Base-by-base conservation (phyloP, 805 yeast genomes). In the Candida piceae region DNA sequence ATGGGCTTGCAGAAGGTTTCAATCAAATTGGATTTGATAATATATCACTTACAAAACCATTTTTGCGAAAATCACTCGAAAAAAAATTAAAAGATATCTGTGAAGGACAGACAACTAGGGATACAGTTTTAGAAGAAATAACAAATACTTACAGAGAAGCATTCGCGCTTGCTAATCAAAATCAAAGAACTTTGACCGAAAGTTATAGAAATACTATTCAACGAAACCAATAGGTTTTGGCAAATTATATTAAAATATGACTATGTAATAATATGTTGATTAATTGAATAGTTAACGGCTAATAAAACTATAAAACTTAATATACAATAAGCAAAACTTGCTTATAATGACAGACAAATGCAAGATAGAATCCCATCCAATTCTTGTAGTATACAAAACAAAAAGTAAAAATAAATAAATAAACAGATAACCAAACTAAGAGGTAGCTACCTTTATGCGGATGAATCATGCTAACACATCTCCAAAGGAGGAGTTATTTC, bases 1-100 rank as follows among this genome's bases (percentile, higher is more conserved):
- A 82, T 60, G 88, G 93, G 0, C 63, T 93, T 9, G 90, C 87
- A 20, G 89, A 83, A 53, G 96, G 96, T 1, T 88, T 93, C 57
- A 88, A 85, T 39, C 70, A 73, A 30, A 75, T 93, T 39, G 87
- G 84, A 3, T 70, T 86, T 21, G 88, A 87, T 49, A 64, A 70
- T 40, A 59, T 73, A 28, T 80, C 90, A 1, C 67, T 93, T 42
- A 81, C 96, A 0, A 90, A 93, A 50, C 99, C 99, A 4, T 84
- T 84, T 49, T 61, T 93, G 41, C 67, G 99, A 38, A 78, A 82
- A 36, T 77, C 75, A 29, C 65, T 93, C 57, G 98, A 93, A 53
- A 63, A 57, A 12, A 73, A 76, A 33, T 65, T 93, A 51, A 73
- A 66, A 37, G 68, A 70, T 26, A 84, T 93, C 4, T 83, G 89